phyloP scores from a whole-genome alignment of 805 yeast species.

The Zygotorulaspora danielsina region DNA sequence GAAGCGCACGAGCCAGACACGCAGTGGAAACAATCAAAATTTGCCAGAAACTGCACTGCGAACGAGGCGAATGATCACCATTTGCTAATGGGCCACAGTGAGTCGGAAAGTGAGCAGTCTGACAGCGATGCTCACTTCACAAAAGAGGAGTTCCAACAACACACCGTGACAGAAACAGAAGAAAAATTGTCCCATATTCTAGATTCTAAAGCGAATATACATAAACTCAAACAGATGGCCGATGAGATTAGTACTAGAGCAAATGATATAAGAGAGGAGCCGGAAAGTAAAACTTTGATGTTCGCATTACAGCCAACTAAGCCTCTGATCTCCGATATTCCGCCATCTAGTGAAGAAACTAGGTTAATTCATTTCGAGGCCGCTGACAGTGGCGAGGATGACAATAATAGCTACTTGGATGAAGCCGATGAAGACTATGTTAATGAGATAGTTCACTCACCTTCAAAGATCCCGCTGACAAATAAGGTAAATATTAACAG shows the following conservation, averaged over 20 bases:
- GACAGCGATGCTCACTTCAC: constrained; percentile 13
- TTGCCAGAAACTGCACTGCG: neutral
- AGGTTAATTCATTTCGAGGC: constrained; percentile 13
- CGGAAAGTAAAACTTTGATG: constrained; percentile 1
- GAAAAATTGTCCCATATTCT: constrained; percentile 17
- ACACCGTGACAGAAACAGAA: constrained; percentile 15
- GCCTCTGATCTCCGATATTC: constrained; percentile 18
- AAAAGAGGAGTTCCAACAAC: constrained; percentile 14
- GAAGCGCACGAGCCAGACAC: constrained; percentile 4
- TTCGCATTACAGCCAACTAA: constrained; percentile 25
- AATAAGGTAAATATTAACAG: constrained; percentile 27
- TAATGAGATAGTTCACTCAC: constrained; percentile 19
- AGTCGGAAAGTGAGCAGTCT: constrained; percentile 9
- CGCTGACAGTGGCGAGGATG: constrained; percentile 9
- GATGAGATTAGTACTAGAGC: constrained; percentile 13
- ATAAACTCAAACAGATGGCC: constrained; percentile 21
- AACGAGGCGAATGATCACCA: neutral
- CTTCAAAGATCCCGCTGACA: constrained; percentile 28
- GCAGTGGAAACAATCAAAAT: constrained; percentile 10
- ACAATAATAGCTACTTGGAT: neutral
- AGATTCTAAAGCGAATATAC: constrained; percentile 11
- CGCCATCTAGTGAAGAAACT: constrained; percentile 2
- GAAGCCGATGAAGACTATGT: constrained; percentile 13
- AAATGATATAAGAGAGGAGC: constrained; percentile 2
- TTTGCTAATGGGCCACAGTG: constrained; percentile 4